phyloP scores from a whole-genome alignment of 306 rosid species.

The Castanea sativa region DNA sequence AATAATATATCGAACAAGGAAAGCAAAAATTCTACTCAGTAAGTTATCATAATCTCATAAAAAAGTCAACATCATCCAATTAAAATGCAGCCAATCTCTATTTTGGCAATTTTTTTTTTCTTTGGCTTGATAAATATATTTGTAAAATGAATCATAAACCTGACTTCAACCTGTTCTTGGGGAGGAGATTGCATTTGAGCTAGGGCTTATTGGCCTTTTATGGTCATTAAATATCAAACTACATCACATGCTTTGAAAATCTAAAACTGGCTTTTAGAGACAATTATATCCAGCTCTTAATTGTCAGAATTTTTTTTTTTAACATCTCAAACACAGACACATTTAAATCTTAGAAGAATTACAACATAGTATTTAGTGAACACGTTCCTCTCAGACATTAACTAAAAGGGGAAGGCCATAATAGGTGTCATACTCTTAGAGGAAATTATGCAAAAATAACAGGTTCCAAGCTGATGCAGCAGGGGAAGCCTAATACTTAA shows the following conservation, averaged over 20 bases:
- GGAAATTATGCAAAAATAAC: not conserved
- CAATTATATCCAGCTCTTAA: not conserved
- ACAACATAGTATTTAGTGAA: not conserved
- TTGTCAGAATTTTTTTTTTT: not conserved
- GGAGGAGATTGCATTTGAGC: not conserved
- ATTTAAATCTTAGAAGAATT: not conserved
- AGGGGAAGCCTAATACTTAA: not conserved
- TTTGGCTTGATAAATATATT: too few species aligned
- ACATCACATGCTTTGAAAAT: not conserved
- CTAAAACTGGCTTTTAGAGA: not conserved
- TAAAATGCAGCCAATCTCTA: too few species aligned
- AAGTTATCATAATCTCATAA: too few species aligned
- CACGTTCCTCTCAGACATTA: not conserved
- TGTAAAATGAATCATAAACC: too few species aligned
- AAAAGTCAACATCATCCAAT: too few species aligned
- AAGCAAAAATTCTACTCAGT: too few species aligned
- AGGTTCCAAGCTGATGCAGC: not conserved
- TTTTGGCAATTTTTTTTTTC: not conserved
- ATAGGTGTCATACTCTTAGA: not conserved
- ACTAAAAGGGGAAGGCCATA: not conserved
- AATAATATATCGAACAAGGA: not conserved
- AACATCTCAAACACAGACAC: not conserved
- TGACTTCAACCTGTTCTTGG: not conserved
- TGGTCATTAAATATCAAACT: not conserved
- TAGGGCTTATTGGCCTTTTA: not conserved